A percentile compares a stretch with the other conserved stretches of the same genome.
phyloP scores from a whole-genome alignment of 2,329 filamentous ascomycete species.

The Coniochaeta prunicola region DNA sequence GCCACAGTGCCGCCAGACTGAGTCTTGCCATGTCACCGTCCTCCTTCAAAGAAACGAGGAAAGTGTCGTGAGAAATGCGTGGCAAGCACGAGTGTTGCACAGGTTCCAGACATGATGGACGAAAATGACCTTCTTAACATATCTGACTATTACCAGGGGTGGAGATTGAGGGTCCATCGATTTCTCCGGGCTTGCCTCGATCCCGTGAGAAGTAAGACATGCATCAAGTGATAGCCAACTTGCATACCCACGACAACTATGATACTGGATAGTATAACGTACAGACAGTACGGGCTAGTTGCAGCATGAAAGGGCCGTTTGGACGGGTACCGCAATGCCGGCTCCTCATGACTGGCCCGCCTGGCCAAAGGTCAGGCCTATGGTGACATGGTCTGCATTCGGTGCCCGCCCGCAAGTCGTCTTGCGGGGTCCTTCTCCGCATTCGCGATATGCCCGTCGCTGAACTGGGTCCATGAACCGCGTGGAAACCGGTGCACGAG shows the following conservation, averaged over 20 bases:
- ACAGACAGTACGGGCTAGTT: background rate
- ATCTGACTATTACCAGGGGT: background rate
- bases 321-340: background rate
- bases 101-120: background rate
- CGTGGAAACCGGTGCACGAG: too few species aligned
- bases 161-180: background rate
- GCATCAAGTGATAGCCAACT: too few species aligned
- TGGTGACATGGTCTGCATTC: background rate
- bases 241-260: too few species aligned
- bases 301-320: background rate
- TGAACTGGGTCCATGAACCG: background rate
- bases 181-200: background rate
- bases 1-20: background rate
- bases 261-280: too few species aligned
- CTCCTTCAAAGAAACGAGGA: background rate
- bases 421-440: background rate
- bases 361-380: background rate
- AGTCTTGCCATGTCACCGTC: background rate
- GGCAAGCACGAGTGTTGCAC: background rate
- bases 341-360: background rate
- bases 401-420: background rate
- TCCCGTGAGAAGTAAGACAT: background rate
- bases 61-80: background rate
- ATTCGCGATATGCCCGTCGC: background rate
- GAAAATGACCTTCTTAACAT: background rate